A percentile compares a stretch with the other conserved stretches of the same genome.
Conservation (phyloP, 768 basidiomycete genomes). For the Mycena leptocephala region DNA sequence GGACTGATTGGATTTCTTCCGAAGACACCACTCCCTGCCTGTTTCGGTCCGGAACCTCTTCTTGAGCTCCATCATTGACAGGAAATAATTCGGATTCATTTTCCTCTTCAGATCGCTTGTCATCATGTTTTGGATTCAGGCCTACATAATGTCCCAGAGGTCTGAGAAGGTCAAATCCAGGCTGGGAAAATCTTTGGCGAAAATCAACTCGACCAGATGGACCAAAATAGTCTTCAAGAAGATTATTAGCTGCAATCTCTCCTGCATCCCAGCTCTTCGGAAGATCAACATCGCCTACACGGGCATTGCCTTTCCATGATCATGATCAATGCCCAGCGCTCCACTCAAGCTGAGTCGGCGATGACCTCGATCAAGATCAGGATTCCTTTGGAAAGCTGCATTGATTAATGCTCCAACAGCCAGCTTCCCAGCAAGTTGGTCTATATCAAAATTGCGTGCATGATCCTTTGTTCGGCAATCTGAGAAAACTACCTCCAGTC, state of each 20-base stretch:
- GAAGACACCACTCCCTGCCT: too few relatives aligned
- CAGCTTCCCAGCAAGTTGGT: not conserved
- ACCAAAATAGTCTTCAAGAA: not conserved
- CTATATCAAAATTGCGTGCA: not conserved
- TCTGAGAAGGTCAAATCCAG: not conserved
- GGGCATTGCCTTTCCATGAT: not conserved
- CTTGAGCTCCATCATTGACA: too few relatives aligned
- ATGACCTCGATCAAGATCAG: conserved; percentile 9
- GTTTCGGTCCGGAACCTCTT: too few relatives aligned
- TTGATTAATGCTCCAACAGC: not conserved
- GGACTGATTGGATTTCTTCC: too few relatives aligned
- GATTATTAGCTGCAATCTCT: not conserved
- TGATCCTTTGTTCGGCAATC: not conserved
- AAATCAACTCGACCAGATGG: not conserved
- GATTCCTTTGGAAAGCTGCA: not conserved
- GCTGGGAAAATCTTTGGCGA: too few relatives aligned
- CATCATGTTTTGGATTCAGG: not conserved
- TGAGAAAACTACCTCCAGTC: not conserved
- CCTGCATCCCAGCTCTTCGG: not conserved
- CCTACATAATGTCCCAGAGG: not conserved
- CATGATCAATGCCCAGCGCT: not conserved
- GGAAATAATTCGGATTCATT: not conserved
- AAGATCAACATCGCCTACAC: not conserved
- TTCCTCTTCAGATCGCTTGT: not conserved
- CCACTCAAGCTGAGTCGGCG: not conserved